A percentile compares a stretch with the other conserved stretches of the same genome.
Conservation (phyloP, 768 basidiomycete species). For the Boletellus ananiceps region DNA sequence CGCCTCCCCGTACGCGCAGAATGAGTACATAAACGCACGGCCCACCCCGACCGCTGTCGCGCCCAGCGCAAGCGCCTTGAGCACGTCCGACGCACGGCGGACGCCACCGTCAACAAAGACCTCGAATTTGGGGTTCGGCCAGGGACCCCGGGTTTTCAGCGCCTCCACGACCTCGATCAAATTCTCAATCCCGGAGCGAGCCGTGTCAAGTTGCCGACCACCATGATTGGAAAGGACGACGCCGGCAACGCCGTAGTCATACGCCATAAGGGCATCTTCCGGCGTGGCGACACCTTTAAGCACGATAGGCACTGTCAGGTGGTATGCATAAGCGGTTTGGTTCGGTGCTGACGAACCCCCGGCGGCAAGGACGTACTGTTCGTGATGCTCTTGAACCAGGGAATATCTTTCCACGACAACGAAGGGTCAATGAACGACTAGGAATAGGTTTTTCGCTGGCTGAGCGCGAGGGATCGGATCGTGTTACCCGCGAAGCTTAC, state of each 20-base stretch:
- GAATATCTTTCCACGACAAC: slow-evolving; percentile 62
- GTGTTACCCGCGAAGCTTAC: slow-evolving; percentile 37
- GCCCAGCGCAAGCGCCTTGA: slow-evolving; percentile 80
- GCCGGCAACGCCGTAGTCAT: slow-evolving; percentile 64
- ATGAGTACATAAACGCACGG: slow-evolving; percentile 79
- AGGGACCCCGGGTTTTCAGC: slow-evolving; percentile 61
- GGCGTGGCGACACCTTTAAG: slow-evolving; percentile 78
- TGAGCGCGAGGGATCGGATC: background rate
- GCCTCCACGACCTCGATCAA: slow-evolving; percentile 74
- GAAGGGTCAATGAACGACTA: slow-evolving; percentile 91
- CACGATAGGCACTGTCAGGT: slow-evolving; percentile 68
- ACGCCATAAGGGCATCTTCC: slow-evolving; percentile 83
- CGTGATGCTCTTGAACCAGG: slow-evolving; percentile 72
- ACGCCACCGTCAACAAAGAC: slow-evolving; percentile 93
- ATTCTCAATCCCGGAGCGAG: slow-evolving; percentile 81
- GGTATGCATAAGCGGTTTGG: background rate
- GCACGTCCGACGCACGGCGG: slow-evolving; percentile 77
- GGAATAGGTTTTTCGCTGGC: slow-evolving; percentile 10
- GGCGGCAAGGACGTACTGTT: slow-evolving; percentile 35
- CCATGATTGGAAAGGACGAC: slow-evolving; percentile 81
- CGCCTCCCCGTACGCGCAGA: slow-evolving; percentile 78
- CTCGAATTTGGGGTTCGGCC: slow-evolving; percentile 76
- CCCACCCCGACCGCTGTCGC: slow-evolving; percentile 80
- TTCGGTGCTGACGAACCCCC: slow-evolving; percentile 17
- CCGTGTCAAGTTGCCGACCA: slow-evolving; percentile 67